Conservation (phyloP, 441 rosid genomes). For the Pelargonium australe region DNA sequence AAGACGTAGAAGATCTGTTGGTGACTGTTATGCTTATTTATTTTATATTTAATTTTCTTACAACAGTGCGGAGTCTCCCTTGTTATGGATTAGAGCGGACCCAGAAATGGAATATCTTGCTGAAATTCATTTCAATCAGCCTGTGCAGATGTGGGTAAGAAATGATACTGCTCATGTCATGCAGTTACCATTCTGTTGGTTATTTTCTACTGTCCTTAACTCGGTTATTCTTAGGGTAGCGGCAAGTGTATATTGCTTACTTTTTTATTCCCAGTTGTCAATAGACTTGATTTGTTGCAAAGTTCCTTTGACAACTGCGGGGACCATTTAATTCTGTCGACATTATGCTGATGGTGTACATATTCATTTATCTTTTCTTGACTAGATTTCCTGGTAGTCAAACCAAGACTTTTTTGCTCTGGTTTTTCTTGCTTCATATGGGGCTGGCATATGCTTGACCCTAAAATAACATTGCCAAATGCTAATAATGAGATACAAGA, state of each 20-base stretch:
- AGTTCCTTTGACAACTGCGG: not conserved
- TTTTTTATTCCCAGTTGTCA: too few relatives aligned
- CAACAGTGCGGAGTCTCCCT: slow-evolving; percentile 87
- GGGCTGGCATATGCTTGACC: not conserved
- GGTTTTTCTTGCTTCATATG: not conserved
- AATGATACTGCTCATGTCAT: slow-evolving; percentile 1
- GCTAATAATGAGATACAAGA: not conserved
- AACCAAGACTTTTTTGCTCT: not conserved
- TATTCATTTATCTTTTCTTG: not conserved
- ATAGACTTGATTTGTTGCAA: too few relatives aligned
- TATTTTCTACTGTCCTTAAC: not conserved
- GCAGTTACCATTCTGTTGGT: not conserved
- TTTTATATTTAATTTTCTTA: slow-evolving; percentile 15
- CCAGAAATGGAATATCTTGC: slow-evolving; percentile 98
- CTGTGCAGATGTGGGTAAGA: slow-evolving; percentile 99
- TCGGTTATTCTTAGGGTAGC: too few relatives aligned
- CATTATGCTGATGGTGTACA: not conserved
- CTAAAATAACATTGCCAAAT: not conserved
- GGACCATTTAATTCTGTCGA: not conserved
- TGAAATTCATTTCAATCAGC: slow-evolving; percentile 95
- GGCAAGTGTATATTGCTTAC: too few relatives aligned
- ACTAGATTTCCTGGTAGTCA: not conserved
- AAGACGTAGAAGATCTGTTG: slow-evolving; percentile 6
- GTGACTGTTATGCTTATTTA: not conserved
- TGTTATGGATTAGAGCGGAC: slow-evolving; percentile 94